Evolutionary conservation across 257 asterid species (phyloP), one percentile per base, ranked within the genome.

Genomic region (Agastache rugosa): DNA sequence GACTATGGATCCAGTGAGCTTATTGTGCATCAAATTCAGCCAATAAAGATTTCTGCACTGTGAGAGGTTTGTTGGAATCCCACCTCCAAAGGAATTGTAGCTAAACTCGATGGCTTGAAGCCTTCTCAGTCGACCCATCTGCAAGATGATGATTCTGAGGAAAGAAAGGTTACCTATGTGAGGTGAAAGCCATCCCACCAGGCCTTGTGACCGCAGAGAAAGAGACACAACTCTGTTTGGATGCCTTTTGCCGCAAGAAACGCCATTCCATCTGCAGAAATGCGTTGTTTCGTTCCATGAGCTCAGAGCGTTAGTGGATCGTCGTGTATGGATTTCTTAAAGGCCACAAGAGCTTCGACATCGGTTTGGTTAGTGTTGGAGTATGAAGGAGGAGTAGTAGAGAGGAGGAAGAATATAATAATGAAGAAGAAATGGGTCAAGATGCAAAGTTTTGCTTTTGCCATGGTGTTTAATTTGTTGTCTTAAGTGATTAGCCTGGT

Each of bases 251-350:
- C 51, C 3, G 29, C 63, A 56, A 0, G 2, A 1, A 22, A 56
- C n/a, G 37, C 64, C 64, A 11, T 25, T 58, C 64, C 41, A 58
- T 6, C 20, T 58, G 64, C 64, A 58, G 64, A 23, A 58, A 58
- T 22, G 35, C 0, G 10, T 3, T 56, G 63, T 56, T 12, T 22
- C 2, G 16, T 56, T 56, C 63, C 63, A 56, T 20, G 63, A 22
- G 2, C 31, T 56, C n/a, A 56, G 35, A 56, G 63, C 63, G 12
- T 37, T 0, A 3, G n/a, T 44, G 50, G n/a, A 44, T 44, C 16
- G 16, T 44, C 14, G n/a, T 44, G 50, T 11, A 44, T 44, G 50
- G 50, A 44, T 10, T 11, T 44, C 50, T 44, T 44, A 3, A 44
- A 44, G 16, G 50, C n/a, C 3, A 44, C n/a, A 44, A 44, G 50